Percentiles rank a stretch among this genome's conserved stretches.
phyloP scores from a whole-genome alignment of 345 rosid genomes.

The Erucastrum elatum region DNA sequence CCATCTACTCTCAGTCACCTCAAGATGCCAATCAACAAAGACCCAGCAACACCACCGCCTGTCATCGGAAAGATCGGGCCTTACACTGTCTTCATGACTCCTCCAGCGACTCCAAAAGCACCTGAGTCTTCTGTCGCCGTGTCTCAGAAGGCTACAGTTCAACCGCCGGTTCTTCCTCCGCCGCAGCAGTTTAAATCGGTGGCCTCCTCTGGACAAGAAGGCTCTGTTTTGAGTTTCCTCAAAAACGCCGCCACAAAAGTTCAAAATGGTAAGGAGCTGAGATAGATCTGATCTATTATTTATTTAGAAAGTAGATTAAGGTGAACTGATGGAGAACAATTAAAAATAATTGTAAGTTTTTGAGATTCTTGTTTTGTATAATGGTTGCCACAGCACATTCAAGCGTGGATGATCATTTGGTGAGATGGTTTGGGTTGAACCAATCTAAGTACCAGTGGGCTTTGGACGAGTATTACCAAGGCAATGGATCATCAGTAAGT shows the following conservation, averaged over 20 bases:
- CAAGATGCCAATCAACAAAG: slow-evolving; percentile 78
- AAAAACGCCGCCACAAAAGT: slow-evolving; percentile 69
- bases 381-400: slow-evolving; percentile 65
- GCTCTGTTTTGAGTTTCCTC: slow-evolving; percentile 66
- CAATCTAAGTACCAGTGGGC: slow-evolving; percentile 99
- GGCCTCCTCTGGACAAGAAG: slow-evolving; percentile 33
- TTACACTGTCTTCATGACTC: slow-evolving; percentile 96
- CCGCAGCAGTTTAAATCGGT: slow-evolving; percentile 52
- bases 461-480: slow-evolving; percentile 82
- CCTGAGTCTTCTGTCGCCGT: slow-evolving; percentile 54
- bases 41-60: slow-evolving; percentile 75
- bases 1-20: neutral
- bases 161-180: slow-evolving; percentile 49
- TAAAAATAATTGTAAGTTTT: neutral
- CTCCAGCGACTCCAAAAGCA: slow-evolving; percentile 87
- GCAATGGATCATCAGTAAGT: slow-evolving; percentile 79
- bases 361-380: slow-evolving; percentile 1
- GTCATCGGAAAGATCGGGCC: slow-evolving; percentile 97
- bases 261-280: slow-evolving; percentile 60
- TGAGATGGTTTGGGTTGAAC: slow-evolving; percentile 95
- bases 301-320: neutral
- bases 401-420: slow-evolving; percentile 91
- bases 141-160: slow-evolving; percentile 16
- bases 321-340: neutral
- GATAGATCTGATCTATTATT: neutral